phyloP scores from a whole-genome alignment of 2,329 filamentous ascomycete species.

The Colletotrichum camelliae region DNA sequence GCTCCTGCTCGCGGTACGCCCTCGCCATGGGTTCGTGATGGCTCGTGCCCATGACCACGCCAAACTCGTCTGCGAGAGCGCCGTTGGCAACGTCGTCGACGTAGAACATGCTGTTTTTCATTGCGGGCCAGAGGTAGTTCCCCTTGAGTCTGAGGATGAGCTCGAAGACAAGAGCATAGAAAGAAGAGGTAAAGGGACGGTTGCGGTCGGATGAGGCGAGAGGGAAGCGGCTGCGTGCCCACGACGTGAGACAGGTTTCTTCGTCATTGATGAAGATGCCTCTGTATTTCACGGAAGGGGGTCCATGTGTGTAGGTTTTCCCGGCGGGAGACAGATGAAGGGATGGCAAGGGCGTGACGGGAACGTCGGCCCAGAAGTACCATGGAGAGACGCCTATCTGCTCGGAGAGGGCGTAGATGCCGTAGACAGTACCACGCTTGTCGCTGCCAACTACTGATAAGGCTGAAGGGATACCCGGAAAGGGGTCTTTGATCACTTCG shows the following conservation, averaged over 20 bases:
- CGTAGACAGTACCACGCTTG: constrained; percentile 61
- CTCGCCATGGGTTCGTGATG: constrained; percentile 65
- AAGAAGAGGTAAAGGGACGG: constrained; percentile 45
- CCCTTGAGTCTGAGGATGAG: constrained; percentile 58
- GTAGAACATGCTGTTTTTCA: constrained; percentile 63
- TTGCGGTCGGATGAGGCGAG: constrained; percentile 27
- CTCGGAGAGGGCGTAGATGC: constrained; percentile 62
- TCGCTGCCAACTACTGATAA: constrained; percentile 58
- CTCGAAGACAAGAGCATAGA: constrained; percentile 62
- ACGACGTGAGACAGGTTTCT: constrained; percentile 59
- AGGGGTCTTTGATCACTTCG: constrained; percentile 44
- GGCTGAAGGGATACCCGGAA: constrained; percentile 44
- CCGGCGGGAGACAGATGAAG: constrained; percentile 47
- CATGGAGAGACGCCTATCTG: constrained; percentile 66
- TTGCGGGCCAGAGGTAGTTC: constrained; percentile 65
- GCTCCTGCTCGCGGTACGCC: constrained; percentile 44
- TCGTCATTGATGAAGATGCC: constrained; percentile 68
- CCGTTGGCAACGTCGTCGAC: constrained; percentile 57
- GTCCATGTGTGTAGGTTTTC: no score
- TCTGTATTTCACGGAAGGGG: constrained; percentile 62
- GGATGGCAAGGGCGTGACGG: constrained; percentile 47
- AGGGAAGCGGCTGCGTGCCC: constrained; percentile 52
- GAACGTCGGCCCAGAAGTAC: constrained; percentile 64
- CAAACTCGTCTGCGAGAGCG: constrained; percentile 57
- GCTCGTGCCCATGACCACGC: constrained; percentile 62